Conservation (phyloP, 2,329 filamentous ascomycete species). For the Penicillium aurantiogriseum region DNA sequence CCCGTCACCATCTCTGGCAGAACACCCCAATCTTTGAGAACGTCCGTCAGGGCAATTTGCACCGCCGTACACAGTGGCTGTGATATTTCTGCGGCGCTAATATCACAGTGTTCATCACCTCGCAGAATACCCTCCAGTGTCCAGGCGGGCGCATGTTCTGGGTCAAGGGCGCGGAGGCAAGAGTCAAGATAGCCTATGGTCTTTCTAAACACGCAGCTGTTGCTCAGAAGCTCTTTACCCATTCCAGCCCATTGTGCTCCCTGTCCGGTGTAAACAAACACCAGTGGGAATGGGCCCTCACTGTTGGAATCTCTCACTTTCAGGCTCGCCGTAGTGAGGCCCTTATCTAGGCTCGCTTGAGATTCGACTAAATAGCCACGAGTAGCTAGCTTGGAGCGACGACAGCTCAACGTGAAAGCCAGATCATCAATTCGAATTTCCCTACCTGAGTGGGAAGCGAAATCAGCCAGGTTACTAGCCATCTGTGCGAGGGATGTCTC, state of each 20-base stretch:
- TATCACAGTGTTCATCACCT: not conserved
- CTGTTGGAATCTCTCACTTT: not conserved
- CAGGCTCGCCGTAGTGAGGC: not conserved
- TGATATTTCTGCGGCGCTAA: not conserved
- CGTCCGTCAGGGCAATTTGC: slow-evolving; percentile 8
- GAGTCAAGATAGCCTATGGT: not conserved
- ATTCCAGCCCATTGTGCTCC: slow-evolving; percentile 25
- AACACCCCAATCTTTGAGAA: not conserved
- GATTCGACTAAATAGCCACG: not conserved
- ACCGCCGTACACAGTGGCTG: slow-evolving; percentile 10
- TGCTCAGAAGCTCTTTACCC: not conserved
- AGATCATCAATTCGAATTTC: not conserved
- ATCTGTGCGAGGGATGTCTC: not conserved
- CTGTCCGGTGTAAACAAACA: slow-evolving; percentile 29
- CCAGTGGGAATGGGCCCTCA: not conserved
- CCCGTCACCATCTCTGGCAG: not conserved
- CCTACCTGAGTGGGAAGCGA: not conserved
- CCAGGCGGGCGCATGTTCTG: not conserved
- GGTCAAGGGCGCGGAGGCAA: not conserved
- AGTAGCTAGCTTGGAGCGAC: not conserved
- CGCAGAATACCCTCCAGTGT: not conserved
- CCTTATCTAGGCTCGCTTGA: not conserved
- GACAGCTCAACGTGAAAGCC: not conserved
- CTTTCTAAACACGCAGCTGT: not conserved
- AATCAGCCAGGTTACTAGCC: not conserved